Evolutionary conservation across 2,329 filamentous ascomycete genomes (phyloP).

Genomic region (Colletotrichum destructivum): DNA sequence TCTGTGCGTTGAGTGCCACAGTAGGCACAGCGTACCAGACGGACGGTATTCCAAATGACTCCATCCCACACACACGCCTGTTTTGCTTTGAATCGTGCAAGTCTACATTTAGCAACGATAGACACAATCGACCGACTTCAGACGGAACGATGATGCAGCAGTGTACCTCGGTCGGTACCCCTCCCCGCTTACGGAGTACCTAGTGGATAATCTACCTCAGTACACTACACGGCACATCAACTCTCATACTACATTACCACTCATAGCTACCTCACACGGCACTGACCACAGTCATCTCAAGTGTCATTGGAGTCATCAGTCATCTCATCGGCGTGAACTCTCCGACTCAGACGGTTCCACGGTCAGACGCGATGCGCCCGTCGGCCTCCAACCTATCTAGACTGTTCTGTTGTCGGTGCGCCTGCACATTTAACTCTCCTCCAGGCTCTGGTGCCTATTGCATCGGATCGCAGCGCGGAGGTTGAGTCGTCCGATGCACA

Average conservation of each 20-base stretch:
- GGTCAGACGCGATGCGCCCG: constrained; percentile 19
- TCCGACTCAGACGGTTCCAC: constrained; percentile 26
- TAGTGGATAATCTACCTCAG: too few species aligned
- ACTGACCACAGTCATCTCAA: constrained; percentile 7
- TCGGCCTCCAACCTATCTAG: not conserved
- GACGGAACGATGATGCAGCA: constrained; percentile 3
- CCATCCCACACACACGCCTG: constrained; percentile 17
- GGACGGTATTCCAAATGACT: constrained; percentile 30
- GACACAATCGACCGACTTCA: constrained; percentile 22
- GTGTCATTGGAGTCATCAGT: constrained; percentile 19
- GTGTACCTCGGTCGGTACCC: too few species aligned
- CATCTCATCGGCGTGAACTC: constrained; percentile 26
- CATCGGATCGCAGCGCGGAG: constrained; percentile 10
- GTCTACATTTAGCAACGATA: constrained; percentile 36
- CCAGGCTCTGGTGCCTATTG: not conserved
- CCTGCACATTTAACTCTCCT: not conserved
- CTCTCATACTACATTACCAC: not conserved
- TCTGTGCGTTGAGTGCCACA: too few species aligned
- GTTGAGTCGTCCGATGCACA: constrained; percentile 23
- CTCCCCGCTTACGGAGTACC: too few species aligned
- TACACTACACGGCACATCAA: too few species aligned
- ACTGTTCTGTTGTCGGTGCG: not conserved
- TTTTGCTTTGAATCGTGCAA: constrained; percentile 30
- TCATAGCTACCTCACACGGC: not conserved
- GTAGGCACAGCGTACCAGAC: not conserved